A percentile compares a stretch with the other conserved stretches of the same genome.
These are phyloP conservation scores for Parathielavia hyrcaniae DNA, from an alignment of 495 filamentous ascomycete genomes.

Conservation along the genomic window DNA sequence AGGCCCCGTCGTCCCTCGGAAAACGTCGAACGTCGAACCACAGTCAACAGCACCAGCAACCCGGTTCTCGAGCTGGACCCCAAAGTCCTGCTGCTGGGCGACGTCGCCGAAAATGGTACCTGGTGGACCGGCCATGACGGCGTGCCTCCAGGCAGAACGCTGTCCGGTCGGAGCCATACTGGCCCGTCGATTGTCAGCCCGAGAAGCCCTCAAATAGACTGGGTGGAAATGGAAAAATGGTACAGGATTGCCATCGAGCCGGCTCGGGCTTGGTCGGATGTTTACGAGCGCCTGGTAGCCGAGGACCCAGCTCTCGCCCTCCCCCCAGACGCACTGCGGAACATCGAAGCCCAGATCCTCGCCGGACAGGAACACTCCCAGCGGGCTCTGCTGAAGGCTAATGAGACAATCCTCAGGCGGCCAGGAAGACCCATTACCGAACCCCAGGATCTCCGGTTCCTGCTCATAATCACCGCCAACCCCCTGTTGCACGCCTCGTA, in stretches of 20 bases:
- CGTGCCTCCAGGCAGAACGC: slow-evolving; percentile 30
- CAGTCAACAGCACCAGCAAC: slow-evolving; percentile 28
- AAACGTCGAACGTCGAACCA: slow-evolving; percentile 26
- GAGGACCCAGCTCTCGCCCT: slow-evolving; percentile 21
- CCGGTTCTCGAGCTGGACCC: slow-evolving; percentile 54
- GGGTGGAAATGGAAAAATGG: slow-evolving; percentile 66
- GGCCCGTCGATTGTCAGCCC: slow-evolving; percentile 45
- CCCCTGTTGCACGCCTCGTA: slow-evolving; percentile 57
- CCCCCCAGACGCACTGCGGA: slow-evolving; percentile 33
- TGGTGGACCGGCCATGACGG: slow-evolving; percentile 69
- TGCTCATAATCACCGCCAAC: slow-evolving; percentile 80
- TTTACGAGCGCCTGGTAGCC: slow-evolving; percentile 49
- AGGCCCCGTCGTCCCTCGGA: slow-evolving; percentile 18
- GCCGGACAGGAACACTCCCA: slow-evolving; percentile 64
- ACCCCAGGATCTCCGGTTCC: slow-evolving; percentile 68
- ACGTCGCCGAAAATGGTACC: slow-evolving; percentile 73
- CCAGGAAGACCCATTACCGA: slow-evolving; percentile 64
- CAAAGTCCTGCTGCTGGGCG: slow-evolving; percentile 71
- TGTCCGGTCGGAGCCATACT: slow-evolving; percentile 33
- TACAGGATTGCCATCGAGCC: slow-evolving; percentile 64
- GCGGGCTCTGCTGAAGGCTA: slow-evolving; percentile 68
- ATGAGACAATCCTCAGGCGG: slow-evolving; percentile 78
- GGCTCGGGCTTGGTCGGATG: slow-evolving; percentile 44
- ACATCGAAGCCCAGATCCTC: slow-evolving; percentile 55
- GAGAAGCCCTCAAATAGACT: slow-evolving; percentile 68